Evolutionary conservation across 2,329 filamentous ascomycete species (phyloP), one percentile per base, ranked within the genome.

Genomic region (Talaromyces sp.): DNA sequence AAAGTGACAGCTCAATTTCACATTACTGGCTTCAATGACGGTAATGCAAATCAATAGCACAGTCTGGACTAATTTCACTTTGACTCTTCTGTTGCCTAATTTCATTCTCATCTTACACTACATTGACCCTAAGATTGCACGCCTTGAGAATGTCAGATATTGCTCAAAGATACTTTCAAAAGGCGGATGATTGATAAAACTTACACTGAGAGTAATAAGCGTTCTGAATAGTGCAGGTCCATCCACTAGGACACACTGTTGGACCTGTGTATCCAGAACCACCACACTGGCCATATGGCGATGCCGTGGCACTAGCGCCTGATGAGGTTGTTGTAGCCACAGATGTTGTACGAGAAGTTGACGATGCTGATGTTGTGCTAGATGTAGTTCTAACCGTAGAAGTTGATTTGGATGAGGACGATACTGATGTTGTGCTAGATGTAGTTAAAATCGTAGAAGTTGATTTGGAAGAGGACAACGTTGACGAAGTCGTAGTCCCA

Each of bases 251-350:
- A 39, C 68, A 70, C n/a, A 27, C 16, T 3, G 66, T 70, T 14
- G 68, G 65, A 0, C 68, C 68, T 0, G 68, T 68, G n/a, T 66
- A 70, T n/a, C 65, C 67, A 19, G 39, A 62, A 5, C 68, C 68
- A 31, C 68, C 67, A 35, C 69, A 70, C 59, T 70, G 69, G 9
- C 63, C 69, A 22, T 69, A 70, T 24, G 69, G 67, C 1, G 66
- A 57, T 2, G 65, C 60, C 4, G 65, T 64, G n/a, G 56, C 35
- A 43, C 35, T 35, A 11, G 56, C 6, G n/a, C 63, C 66, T 16
- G 68, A 70, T 16, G 67, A 60, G 1, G 68, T 60, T 1, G 65
- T 58, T 14, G 65, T 64, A 0, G 47, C 61, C 1, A 57, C 64
- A 22, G 66, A 54, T 2, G 67, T 59, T 37, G 66, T 61, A 14